Conservation (phyloP, 2,329 filamentous ascomycete species). For the Aspergillus bombycis region DNA sequence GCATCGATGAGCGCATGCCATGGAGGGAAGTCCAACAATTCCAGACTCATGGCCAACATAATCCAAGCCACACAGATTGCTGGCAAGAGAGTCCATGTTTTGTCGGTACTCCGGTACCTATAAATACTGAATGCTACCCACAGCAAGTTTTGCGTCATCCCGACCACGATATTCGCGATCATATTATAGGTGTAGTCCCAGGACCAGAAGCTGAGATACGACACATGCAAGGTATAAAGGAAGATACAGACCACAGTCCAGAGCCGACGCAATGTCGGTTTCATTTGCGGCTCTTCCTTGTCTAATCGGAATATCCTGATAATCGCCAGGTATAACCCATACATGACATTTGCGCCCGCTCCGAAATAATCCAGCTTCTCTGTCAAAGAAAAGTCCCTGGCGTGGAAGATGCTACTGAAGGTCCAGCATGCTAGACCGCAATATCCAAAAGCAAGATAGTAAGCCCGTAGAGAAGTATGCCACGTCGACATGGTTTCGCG, state of each 20-base stretch:
- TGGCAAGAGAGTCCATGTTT: slow-evolving; percentile 84
- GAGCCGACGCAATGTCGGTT: slow-evolving; percentile 62
- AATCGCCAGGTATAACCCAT: slow-evolving; percentile 83
- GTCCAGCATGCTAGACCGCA: slow-evolving; percentile 83
- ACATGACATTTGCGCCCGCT: slow-evolving; percentile 85
- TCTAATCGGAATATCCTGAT: slow-evolving; percentile 85
- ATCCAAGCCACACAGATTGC: slow-evolving; percentile 91
- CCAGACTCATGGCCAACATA: slow-evolving; percentile 90
- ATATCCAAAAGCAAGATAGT: slow-evolving; percentile 79
- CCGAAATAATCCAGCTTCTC: slow-evolving; percentile 97
- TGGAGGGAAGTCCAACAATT: slow-evolving; percentile 91
- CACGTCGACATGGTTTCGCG: slow-evolving; percentile 68
- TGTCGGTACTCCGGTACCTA: slow-evolving; percentile 68
- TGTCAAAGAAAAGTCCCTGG: slow-evolving; percentile 79
- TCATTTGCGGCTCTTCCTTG: slow-evolving; percentile 50
- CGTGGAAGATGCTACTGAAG: slow-evolving; percentile 91
- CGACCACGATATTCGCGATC: slow-evolving; percentile 85
- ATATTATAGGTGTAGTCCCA: slow-evolving; percentile 99
- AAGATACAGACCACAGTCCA: slow-evolving; percentile 76
- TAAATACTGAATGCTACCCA: slow-evolving; percentile 84
- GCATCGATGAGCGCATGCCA: slow-evolving; percentile 82
- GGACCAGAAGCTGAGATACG: slow-evolving; percentile 78
- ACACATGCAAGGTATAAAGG: slow-evolving; percentile 76
- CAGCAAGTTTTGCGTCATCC: slow-evolving; percentile 76
- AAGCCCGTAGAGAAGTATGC: slow-evolving; percentile 73